These are phyloP conservation scores for Linnemannia hyalina DNA, from an alignment of 192 early-diverging fungal species.

Conservation along the genomic window DNA sequence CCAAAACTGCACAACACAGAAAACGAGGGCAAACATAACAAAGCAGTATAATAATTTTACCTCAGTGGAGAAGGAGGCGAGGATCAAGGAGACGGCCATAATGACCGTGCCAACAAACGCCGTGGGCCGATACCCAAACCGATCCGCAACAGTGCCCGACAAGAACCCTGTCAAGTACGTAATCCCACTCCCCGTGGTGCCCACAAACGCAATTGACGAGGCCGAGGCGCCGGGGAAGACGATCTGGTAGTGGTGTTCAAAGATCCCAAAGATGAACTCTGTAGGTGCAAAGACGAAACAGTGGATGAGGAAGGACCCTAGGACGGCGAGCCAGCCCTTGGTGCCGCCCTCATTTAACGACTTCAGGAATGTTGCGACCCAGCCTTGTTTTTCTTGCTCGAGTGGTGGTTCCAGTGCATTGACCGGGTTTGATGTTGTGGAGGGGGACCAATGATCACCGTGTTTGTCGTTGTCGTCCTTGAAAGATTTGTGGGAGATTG, in stretches of 20 bases:
- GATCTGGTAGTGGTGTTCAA: constrained; percentile 38
- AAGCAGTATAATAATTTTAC: constrained; percentile 14
- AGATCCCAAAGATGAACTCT: constrained; percentile 46
- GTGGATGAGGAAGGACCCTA: constrained; percentile 39
- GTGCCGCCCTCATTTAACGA: constrained; percentile 25
- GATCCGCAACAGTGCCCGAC: constrained; percentile 41
- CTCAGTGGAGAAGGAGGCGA: constrained; percentile 60
- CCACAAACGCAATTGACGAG: constrained; percentile 42
- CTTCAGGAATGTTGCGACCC: background rate
- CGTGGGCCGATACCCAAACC: constrained; percentile 66
- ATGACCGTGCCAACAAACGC: constrained; percentile 60
- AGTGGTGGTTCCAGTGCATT: background rate
- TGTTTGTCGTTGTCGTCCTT: background rate
- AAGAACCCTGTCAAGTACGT: constrained; percentile 51
- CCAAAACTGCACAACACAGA: background rate
- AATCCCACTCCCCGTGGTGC: constrained; percentile 40
- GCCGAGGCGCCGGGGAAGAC: constrained; percentile 33
- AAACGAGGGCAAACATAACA: background rate
- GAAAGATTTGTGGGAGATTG: background rate
- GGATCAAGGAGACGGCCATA: constrained; percentile 51
- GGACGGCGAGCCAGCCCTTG: constrained; percentile 38
- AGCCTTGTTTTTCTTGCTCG: background rate
- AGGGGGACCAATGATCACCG: background rate
- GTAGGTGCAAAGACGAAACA: constrained; percentile 50
- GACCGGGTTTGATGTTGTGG: background rate